Conservation (phyloP, 1,139 yeast genomes). For the Hemisphaericaspora xylofermentans region DNA sequence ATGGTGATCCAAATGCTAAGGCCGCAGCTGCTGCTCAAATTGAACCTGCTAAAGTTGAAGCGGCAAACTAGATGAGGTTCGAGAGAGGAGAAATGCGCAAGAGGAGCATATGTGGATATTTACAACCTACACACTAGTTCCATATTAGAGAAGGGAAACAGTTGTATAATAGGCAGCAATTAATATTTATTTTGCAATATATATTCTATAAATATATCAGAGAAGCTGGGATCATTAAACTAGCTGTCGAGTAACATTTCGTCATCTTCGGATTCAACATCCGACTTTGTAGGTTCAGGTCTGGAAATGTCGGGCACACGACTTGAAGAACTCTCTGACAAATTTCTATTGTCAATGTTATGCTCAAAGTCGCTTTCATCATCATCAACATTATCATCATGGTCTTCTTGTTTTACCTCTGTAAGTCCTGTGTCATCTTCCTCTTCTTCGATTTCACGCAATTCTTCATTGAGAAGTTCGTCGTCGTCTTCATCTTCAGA, state of each 20-base stretch:
- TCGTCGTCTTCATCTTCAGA: slow-evolving; percentile 12
- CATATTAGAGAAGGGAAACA: background rate
- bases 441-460: slow-evolving; percentile 7
- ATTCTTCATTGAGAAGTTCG: slow-evolving; percentile 12
- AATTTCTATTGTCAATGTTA: slow-evolving; percentile 7
- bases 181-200: slow-evolving; percentile 4
- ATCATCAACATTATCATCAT: slow-evolving; percentile 10
- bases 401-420: slow-evolving; percentile 7
- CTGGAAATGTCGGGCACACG: background rate
- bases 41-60: slow-evolving; percentile 2
- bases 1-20: slow-evolving; percentile 37
- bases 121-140: background rate
- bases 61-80: background rate
- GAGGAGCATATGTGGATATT: too few relatives aligned
- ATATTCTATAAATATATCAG: background rate
- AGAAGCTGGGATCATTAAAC: slow-evolving; percentile 4
- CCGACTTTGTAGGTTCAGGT: slow-evolving; percentile 10
- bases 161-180: background rate
- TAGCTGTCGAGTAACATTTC: slow-evolving; percentile 19
- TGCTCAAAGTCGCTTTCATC: slow-evolving; percentile 10
- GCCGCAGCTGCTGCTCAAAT: slow-evolving; percentile 6
- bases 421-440: slow-evolving; percentile 12
- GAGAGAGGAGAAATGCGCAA: background rate
- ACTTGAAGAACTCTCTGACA: background rate
- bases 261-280: slow-evolving; percentile 11